These are phyloP conservation scores for Henckelia pumila DNA, from an alignment of 257 asterid species.

Conservation along the genomic window DNA sequence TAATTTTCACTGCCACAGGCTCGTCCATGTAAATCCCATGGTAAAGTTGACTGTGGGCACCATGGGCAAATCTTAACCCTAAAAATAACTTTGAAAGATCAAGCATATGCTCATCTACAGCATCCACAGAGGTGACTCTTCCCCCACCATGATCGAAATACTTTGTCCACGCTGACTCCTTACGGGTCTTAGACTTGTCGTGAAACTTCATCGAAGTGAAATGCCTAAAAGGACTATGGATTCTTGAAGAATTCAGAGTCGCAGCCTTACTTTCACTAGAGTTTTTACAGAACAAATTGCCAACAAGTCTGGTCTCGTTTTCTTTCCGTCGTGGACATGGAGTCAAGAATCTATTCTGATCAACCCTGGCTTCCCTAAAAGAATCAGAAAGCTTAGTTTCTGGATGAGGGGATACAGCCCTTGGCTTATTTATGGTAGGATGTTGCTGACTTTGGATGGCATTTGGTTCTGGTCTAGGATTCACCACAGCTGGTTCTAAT, in stretches of 20 bases:
- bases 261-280: constrained; percentile 30
- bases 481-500: constrained; percentile 23
- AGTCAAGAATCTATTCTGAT: constrained; percentile 59
- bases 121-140: constrained; percentile 62
- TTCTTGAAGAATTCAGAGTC: constrained; percentile 11
- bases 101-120: constrained; percentile 43
- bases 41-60: constrained; percentile 66
- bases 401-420: constrained; percentile 74
- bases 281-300: constrained; percentile 34
- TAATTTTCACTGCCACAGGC: constrained; percentile 64
- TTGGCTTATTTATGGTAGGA: constrained; percentile 41
- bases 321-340: constrained; percentile 51
- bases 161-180: constrained; percentile 63
- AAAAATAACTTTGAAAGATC: constrained; percentile 60
- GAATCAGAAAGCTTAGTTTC: constrained; percentile 58
- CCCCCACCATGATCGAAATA: constrained; percentile 70
- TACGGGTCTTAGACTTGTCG: constrained; percentile 45
- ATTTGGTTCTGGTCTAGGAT: constrained; percentile 36
- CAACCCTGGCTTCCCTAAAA: constrained; percentile 69
- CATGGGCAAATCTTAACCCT: constrained; percentile 63
- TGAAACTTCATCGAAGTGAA: constrained; percentile 42
- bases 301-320: constrained; percentile 34
- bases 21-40: constrained; percentile 61
- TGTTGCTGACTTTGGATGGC: constrained; percentile 41
- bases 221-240: constrained; percentile 46